Conservation (phyloP, 106 monocot species). For the Vanilla planifolia region DNA sequence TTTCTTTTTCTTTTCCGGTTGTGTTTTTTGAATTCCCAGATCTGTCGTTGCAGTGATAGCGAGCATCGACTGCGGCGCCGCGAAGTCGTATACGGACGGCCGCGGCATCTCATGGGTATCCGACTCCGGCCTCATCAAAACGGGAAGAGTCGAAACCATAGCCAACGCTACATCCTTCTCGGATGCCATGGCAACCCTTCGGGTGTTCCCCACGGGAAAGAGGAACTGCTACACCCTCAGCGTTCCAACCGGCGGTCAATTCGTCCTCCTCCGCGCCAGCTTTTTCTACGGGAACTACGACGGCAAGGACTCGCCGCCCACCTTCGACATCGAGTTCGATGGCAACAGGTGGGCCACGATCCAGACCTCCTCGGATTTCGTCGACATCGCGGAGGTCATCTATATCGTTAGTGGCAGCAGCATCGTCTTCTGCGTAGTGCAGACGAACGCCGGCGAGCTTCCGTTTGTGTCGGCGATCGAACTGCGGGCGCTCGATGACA, state of each 20-base stretch:
- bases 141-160: conserved; percentile 6
- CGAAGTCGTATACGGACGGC: neutral
- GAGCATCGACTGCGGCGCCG: conserved; percentile 37
- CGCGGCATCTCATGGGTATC: conserved; percentile 20
- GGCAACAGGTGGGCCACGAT: conserved; percentile 13
- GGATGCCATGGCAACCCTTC: conserved; percentile 15
- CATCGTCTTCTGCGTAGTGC: conserved; percentile 22
- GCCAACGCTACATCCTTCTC: neutral
- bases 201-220: conserved; percentile 16
- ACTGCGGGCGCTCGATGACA: conserved; percentile 8
- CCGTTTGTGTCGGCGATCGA: conserved; percentile 34
- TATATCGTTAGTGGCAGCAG: conserved; percentile 4
- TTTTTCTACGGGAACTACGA: conserved; percentile 54
- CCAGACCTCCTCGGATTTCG: neutral
- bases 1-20: neutral
- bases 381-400: conserved; percentile 2
- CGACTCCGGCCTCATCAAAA: conserved; percentile 15
- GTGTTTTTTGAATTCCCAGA: neutral
- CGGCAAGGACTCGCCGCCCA: conserved; percentile 20
- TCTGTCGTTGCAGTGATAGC: neutral
- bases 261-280: conserved; percentile 18
- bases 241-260: neutral
- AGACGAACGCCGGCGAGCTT: neutral
- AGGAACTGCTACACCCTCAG: conserved; percentile 35
- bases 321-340: conserved; percentile 29